Percentiles rank a stretch among this genome's conserved stretches.
These are phyloP conservation scores for Podila epicladia DNA, from an alignment of 192 early-diverging fungal genomes.

Conservation along the genomic window DNA sequence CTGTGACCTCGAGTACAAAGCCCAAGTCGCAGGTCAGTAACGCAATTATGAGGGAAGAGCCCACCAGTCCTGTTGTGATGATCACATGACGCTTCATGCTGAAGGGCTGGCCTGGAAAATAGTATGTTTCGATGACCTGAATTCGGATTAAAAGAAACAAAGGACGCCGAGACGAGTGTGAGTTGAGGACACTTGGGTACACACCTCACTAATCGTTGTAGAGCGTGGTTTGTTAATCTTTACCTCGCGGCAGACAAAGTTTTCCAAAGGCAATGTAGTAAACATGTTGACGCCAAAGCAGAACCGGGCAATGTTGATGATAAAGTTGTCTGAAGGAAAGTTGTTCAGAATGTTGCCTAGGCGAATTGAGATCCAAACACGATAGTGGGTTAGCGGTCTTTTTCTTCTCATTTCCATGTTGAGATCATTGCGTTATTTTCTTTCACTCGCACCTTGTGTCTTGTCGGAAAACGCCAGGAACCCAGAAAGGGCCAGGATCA, in stretches of 20 bases:
- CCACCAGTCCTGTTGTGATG: conserved; percentile 74
- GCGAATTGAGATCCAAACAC: background rate
- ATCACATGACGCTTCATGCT: conserved; percentile 70
- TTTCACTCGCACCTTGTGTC: conserved; percentile 61
- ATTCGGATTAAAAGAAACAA: background rate
- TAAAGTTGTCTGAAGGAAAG: conserved; percentile 78
- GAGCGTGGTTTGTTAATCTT: background rate
- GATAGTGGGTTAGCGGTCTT: conserved; percentile 7
- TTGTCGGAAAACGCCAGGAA: conserved; percentile 86
- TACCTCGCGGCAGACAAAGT: conserved; percentile 90
- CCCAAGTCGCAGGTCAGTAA: conserved; percentile 84
- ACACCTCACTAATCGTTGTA: background rate
- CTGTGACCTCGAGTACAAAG: conserved; percentile 87
- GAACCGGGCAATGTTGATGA: conserved; percentile 89
- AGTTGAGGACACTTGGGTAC: background rate
- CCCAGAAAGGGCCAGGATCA: conserved; percentile 77
- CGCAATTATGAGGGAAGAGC: conserved; percentile 72
- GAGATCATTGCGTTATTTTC: too few relatives aligned
- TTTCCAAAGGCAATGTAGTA: conserved; percentile 90
- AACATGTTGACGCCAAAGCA: conserved; percentile 96
- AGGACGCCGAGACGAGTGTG: background rate
- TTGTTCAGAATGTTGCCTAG: conserved; percentile 90
- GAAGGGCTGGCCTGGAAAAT: conserved; percentile 60
- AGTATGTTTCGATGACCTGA: conserved; percentile 74
- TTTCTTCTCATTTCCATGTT: too few relatives aligned